These are phyloP conservation scores for Warburgia ugandensis DNA, from an alignment of 164 flowering plant genomes.

Conservation along the genomic window DNA sequence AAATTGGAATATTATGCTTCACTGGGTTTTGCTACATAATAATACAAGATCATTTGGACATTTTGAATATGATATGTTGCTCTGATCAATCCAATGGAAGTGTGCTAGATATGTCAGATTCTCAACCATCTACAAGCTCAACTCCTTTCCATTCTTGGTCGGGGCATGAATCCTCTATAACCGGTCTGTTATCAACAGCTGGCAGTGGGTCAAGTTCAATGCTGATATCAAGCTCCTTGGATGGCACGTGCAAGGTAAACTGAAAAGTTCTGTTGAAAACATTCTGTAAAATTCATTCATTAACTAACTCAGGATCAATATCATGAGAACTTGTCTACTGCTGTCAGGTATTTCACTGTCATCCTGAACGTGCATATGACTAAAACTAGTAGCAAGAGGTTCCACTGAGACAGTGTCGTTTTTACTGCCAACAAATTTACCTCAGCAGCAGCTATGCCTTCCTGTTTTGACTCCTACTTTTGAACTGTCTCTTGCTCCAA, in stretches of 20 bases:
- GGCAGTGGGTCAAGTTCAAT: constrained; percentile 23
- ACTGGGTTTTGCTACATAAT: not conserved
- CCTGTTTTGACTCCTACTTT: too few species aligned
- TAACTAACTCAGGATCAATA: not conserved
- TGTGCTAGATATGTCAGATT: constrained; percentile 40
- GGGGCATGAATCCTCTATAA: constrained; percentile 37
- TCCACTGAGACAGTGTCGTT: too few species aligned
- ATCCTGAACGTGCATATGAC: too few species aligned
- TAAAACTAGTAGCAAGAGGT: too few species aligned
- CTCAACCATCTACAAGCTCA: constrained; percentile 13
- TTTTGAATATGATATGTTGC: constrained; percentile 3
- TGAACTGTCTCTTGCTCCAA: too few species aligned
- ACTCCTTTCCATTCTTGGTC: constrained; percentile 21
- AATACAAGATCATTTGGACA: not conserved
- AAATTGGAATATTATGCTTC: not conserved
- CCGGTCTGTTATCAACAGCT: constrained; percentile 29
- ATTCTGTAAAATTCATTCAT: not conserved
- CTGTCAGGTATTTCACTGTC: too few species aligned
- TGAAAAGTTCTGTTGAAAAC: not conserved
- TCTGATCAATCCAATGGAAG: constrained; percentile 28
- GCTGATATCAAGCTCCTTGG: constrained; percentile 46
- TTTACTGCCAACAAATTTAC: too few species aligned
- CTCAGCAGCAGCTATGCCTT: too few species aligned
- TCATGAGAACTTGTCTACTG: too few species aligned
- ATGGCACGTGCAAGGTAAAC: constrained; percentile 51